Percentiles rank a stretch among this genome's conserved stretches.
phyloP scores from a whole-genome alignment of 768 basidiomycete species.

The button mushroom (Agaricus bisporus) region DNA sequence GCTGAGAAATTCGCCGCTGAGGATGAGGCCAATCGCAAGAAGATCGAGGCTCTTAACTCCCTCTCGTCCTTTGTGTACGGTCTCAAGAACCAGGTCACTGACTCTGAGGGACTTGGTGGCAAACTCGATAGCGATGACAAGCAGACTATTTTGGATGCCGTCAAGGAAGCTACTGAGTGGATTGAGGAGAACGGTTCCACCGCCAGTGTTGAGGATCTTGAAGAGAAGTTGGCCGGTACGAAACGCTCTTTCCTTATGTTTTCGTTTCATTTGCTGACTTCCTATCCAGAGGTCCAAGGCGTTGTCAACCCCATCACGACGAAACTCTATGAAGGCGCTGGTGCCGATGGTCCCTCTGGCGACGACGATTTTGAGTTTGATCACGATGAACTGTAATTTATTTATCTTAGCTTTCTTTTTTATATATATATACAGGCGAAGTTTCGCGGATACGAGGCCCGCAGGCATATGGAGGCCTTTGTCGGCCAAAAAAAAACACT shows the following conservation, averaged over 20 bases:
- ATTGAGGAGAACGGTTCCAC: constrained; percentile 75
- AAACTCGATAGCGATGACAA: constrained; percentile 80
- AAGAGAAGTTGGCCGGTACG: constrained; percentile 75
- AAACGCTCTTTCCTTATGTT: constrained; percentile 6
- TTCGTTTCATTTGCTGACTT: constrained; percentile 1
- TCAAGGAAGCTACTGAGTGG: constrained; percentile 93
- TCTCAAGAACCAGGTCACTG: constrained; percentile 80
- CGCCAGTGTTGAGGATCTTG: constrained; percentile 82
- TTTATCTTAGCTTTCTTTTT: background rate
- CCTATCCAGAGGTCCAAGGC: constrained; percentile 51
- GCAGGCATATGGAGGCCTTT: background rate
- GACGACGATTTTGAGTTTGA: constrained; percentile 34
- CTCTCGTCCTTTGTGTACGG: constrained; percentile 81
- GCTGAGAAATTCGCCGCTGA: constrained; percentile 86
- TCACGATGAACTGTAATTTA: constrained; percentile 42
- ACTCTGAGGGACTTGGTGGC: constrained; percentile 86
- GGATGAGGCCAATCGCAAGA: constrained; percentile 74
- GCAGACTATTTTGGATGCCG: constrained; percentile 68
- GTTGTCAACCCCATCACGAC: constrained; percentile 81
- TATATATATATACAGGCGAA: constrained; percentile 1
- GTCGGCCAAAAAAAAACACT: constrained; percentile 2
- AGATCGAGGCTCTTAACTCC: constrained; percentile 79
- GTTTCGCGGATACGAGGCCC: constrained; percentile 9
- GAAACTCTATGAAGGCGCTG: constrained; percentile 53
- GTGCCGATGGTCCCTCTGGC: constrained; percentile 25